Evolutionary conservation across 768 basidiomycete species (phyloP).

Genomic region (Lactarius hengduanensis): DNA sequence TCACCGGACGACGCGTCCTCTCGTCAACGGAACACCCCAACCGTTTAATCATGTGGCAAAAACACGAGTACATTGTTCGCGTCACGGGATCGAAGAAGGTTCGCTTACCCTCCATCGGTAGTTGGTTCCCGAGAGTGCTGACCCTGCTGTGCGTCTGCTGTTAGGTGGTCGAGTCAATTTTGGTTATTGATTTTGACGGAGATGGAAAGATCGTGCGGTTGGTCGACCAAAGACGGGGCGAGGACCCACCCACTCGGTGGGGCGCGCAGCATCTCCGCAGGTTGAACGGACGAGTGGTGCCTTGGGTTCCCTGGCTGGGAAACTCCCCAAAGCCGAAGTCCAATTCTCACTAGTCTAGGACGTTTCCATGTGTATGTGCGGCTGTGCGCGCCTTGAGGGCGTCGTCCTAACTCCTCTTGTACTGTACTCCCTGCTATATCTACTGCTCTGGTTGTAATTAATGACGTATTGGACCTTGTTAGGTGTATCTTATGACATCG

Average conservation of each 20-base stretch:
- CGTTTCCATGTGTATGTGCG: background rate
- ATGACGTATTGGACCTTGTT: background rate
- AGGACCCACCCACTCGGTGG: constrained; percentile 49
- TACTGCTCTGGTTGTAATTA: constrained; percentile 1
- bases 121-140: background rate
- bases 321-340: constrained; percentile 43
- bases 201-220: constrained; percentile 58
- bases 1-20: constrained; percentile 52
- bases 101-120: constrained; percentile 8
- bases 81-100: constrained; percentile 54
- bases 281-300: constrained; percentile 48
- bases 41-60: constrained; percentile 57
- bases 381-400: background rate
- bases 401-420: background rate
- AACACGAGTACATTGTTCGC: constrained; percentile 59
- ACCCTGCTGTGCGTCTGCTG: background rate
- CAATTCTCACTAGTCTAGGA: constrained; percentile 16
- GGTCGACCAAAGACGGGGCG: constrained; percentile 60
- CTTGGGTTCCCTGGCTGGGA: constrained; percentile 57
- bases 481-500: background rate
- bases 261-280: constrained; percentile 49
- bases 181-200: constrained; percentile 64
- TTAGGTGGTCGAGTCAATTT: constrained; percentile 58
- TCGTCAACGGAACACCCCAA: constrained; percentile 59
- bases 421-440: background rate